Conservation (phyloP, 2,329 filamentous ascomycete species). For the Thielaviopsis punctulata region DNA sequence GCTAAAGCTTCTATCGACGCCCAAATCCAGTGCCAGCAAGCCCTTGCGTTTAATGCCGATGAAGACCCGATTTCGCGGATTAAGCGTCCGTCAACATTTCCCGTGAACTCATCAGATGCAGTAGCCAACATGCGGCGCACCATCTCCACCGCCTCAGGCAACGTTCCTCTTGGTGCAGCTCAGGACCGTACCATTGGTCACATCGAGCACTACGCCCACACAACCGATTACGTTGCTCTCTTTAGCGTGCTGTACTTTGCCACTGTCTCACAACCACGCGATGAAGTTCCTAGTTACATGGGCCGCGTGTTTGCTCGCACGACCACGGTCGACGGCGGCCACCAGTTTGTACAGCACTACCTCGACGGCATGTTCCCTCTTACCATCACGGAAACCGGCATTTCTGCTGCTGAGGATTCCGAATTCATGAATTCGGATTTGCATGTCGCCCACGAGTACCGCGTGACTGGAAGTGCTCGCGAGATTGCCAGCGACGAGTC, state of each 20-base stretch:
- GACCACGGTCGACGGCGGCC: constrained; percentile 31
- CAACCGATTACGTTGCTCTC: constrained; percentile 53
- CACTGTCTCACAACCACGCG: constrained; percentile 25
- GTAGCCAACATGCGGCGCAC: constrained; percentile 22
- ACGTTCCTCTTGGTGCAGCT: constrained; percentile 4
- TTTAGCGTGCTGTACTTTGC: constrained; percentile 60
- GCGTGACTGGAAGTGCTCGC: constrained; percentile 11
- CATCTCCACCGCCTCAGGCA: constrained; percentile 15
- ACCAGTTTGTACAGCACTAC: constrained; percentile 44
- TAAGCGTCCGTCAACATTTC: constrained; percentile 10
- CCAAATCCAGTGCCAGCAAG: not conserved
- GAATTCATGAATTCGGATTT: constrained; percentile 45
- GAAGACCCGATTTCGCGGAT: constrained; percentile 11
- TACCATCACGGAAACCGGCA: constrained; percentile 25
- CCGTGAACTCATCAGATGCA: constrained; percentile 15
- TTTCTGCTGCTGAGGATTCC: constrained; percentile 29
- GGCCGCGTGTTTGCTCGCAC: constrained; percentile 40
- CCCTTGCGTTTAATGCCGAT: not conserved
- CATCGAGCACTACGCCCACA: constrained; percentile 68
- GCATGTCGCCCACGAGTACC: constrained; percentile 26
- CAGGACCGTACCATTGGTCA: constrained; percentile 40
- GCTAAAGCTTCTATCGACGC: constrained; percentile 1
- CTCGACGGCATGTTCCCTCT: constrained; percentile 45
- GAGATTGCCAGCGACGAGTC: constrained; percentile 20
- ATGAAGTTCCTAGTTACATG: constrained; percentile 40